These are phyloP conservation scores for Polyrhizophydium stewartii DNA, from an alignment of 371 early-diverging fungal species.

Conservation along the genomic window DNA sequence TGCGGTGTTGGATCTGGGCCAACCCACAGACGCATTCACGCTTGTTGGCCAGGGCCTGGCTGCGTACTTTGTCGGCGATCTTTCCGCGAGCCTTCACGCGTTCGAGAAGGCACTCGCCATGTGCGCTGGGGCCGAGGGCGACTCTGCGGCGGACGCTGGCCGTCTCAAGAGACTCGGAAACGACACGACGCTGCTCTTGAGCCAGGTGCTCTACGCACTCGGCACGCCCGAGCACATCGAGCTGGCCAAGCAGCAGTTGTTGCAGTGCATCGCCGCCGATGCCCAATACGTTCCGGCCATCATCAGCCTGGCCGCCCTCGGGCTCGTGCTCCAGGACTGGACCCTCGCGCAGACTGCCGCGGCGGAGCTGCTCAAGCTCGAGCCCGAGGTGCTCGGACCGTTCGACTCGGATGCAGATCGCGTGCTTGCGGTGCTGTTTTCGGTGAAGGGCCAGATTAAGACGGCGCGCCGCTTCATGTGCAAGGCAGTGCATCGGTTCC, in stretches of 20 bases:
- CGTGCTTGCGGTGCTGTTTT: constrained; percentile 23
- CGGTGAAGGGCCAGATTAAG: constrained; percentile 23
- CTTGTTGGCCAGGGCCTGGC: constrained; percentile 71
- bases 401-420: constrained; percentile 21
- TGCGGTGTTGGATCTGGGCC: constrained; percentile 18
- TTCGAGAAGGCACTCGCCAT: constrained; percentile 71
- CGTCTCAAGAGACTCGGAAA: constrained; percentile 14
- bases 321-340: constrained; percentile 66
- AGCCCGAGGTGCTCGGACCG: constrained; percentile 25
- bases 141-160: constrained; percentile 11
- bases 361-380: constrained; percentile 64
- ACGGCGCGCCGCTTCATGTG: constrained; percentile 37
- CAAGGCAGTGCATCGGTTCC: constrained; percentile 29
- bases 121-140: constrained; percentile 2
- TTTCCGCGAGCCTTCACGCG: constrained; percentile 61
- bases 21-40: constrained; percentile 15
- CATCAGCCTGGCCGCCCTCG: constrained; percentile 72
- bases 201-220: constrained; percentile 84
- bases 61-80: constrained; percentile 64
- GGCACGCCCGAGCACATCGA: constrained; percentile 72
- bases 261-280: constrained; percentile 48
- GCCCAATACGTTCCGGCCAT: constrained; percentile 64
- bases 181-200: constrained; percentile 59
- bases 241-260: constrained; percentile 77
- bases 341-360: constrained; percentile 70